phyloP scores from a whole-genome alignment of 2,329 filamentous ascomycete species.

The Coniella lustricola region DNA sequence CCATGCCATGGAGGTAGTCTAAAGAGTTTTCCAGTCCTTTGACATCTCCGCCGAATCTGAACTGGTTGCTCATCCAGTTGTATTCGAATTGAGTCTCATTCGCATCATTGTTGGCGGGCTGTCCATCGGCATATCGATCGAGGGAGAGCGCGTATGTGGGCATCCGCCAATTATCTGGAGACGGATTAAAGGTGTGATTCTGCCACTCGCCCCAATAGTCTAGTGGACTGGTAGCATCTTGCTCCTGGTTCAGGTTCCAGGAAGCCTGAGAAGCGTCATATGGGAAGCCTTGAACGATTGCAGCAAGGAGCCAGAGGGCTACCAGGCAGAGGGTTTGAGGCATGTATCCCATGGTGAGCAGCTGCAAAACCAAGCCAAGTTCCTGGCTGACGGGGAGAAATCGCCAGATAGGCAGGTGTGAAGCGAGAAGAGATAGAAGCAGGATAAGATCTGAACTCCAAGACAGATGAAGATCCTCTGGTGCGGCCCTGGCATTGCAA shows the following conservation, averaged over 20 bases:
- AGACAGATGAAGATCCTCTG: too few relatives aligned
- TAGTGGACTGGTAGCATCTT: constrained; percentile 1
- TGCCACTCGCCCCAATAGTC: constrained; percentile 16
- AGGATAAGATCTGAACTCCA: background rate
- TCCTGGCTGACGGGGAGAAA: background rate
- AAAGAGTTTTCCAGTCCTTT: constrained; percentile 47
- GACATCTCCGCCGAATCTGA: constrained; percentile 55
- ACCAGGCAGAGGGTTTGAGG: background rate
- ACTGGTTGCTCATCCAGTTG: constrained; percentile 49
- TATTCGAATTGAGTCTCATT: constrained; percentile 54
- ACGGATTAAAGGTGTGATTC: constrained; percentile 8
- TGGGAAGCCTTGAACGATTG: constrained; percentile 5
- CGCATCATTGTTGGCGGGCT: constrained; percentile 54
- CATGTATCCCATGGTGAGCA: constrained; percentile 10
- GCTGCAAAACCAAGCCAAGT: background rate
- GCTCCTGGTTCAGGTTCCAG: constrained; percentile 15
- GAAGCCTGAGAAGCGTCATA: constrained; percentile 8
- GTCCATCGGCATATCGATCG: constrained; percentile 55
- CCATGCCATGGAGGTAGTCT: constrained; percentile 56
- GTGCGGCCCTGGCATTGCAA: too few relatives aligned
- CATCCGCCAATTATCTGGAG: constrained; percentile 14
- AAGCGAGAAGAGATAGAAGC: background rate
- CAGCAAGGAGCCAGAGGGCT: constrained; percentile 9
- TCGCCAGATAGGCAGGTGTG: too few relatives aligned
- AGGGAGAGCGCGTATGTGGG: constrained; percentile 49